phyloP scores from a whole-genome alignment of 1,284 basidiomycete genomes.

The Apiotrichum veenhuisii region DNA sequence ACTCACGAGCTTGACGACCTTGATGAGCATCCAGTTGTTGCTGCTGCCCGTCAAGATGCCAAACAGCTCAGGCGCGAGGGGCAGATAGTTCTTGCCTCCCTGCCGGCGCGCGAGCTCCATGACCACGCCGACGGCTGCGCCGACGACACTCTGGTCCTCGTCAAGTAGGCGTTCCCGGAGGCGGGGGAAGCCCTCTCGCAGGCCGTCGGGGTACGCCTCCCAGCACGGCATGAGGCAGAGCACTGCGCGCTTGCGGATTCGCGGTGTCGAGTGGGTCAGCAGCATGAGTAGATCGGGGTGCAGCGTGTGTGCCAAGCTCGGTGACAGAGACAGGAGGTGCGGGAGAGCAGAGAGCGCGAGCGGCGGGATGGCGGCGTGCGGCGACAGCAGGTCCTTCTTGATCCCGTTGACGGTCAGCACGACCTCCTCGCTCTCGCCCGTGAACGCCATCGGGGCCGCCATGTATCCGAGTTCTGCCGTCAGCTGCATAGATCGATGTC shows the following conservation, averaged over 20 bases:
- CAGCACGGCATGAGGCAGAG: slow-evolving; percentile 75
- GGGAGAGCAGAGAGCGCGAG: slow-evolving; percentile 82
- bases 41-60: slow-evolving; percentile 88
- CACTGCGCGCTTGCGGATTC: slow-evolving; percentile 84
- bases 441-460: slow-evolving; percentile 87
- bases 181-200: slow-evolving; percentile 62
- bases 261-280: slow-evolving; percentile 82
- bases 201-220: slow-evolving; percentile 71
- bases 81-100: slow-evolving; percentile 72
- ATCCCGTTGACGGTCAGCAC: slow-evolving; percentile 96
- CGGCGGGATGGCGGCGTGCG: slow-evolving; percentile 66
- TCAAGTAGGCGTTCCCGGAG: slow-evolving; percentile 84
- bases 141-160: slow-evolving; percentile 81
- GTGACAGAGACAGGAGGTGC: slow-evolving; percentile 81
- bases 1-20: slow-evolving; percentile 89
- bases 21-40: slow-evolving; percentile 99
- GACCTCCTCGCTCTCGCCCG: slow-evolving; percentile 90
- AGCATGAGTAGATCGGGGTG: slow-evolving; percentile 80
- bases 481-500: background rate
- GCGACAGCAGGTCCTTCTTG: slow-evolving; percentile 91
- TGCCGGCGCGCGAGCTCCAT: slow-evolving; percentile 79
- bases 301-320: slow-evolving; percentile 83
- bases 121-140: slow-evolving; percentile 87
- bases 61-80: slow-evolving; percentile 87
- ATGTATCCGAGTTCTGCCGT: slow-evolving; percentile 79